Evolutionary conservation across 306 rosid species (phyloP).

Genomic region (Corylus americana): DNA sequence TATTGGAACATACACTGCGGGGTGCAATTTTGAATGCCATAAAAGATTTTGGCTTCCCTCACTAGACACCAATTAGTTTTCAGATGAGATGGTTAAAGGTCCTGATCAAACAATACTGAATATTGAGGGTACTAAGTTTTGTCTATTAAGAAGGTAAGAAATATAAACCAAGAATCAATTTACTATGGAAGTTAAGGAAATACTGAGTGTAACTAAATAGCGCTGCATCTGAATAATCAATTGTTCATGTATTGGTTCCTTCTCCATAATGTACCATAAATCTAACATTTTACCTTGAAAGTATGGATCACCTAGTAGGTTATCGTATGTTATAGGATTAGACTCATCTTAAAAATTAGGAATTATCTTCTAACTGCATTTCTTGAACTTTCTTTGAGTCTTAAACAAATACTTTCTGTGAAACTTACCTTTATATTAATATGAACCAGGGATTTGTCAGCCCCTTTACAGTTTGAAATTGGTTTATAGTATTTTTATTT

Average conservation of each 20-base stretch:
- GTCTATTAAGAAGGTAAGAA: not conserved
- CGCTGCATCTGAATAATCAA: not conserved
- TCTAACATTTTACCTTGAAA: not conserved
- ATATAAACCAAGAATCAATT: not conserved
- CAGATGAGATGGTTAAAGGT: no score
- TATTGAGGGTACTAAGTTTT: not conserved
- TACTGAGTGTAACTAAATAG: not conserved
- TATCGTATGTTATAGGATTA: not conserved
- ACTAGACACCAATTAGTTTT: no score
- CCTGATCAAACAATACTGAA: not conserved
- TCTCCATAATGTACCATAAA: not conserved
- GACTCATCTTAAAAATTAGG: constrained; percentile 3
- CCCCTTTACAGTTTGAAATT: not conserved
- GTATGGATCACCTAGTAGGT: not conserved
- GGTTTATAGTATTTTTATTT: not conserved
- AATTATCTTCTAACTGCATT: not conserved
- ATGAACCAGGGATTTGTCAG: not conserved
- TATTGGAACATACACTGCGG: no score
- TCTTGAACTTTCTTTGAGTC: not conserved
- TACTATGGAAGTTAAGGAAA: not conserved
- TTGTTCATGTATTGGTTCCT: not conserved
- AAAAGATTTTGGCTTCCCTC: no score
- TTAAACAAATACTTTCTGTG: not conserved
- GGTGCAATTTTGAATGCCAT: no score
- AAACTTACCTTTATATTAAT: not conserved